Base-by-base conservation (phyloP, 495 filamentous ascomycete species). In the Hyaloscypha hepaticicola region DNA sequence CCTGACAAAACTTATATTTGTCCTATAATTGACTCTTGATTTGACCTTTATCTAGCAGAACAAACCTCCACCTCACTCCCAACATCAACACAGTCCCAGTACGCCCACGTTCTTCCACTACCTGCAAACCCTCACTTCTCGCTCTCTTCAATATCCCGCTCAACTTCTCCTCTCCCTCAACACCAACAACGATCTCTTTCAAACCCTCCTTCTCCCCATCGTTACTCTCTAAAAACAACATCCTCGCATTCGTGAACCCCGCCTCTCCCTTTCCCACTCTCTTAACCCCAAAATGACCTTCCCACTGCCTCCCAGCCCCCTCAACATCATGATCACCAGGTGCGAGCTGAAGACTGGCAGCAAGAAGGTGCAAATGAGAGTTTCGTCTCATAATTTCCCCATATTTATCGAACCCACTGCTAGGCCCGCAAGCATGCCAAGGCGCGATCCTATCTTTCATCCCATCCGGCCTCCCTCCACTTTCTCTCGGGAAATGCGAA, bases 371-470 rank as follows among this genome's bases (percentile, higher is more conserved):
- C 14, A 69, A 27, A 48, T 66, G 53, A 3, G 55, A 28, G 25
- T 58, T 11, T 14, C 53, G 28, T 22, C 51, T 60, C 67, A 69
- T 69, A 21, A 2, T 33, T 8, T n/a, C 27, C 6, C 29, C 31
- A 27, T 66, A 58, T 25, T 3, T 28, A 0, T 29, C 9, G 33
- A 63, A 65, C 25, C 31, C 22, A 19, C 49, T 49, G 21, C 28
- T 7, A 7, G 66, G 61, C 2, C 61, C 61, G 14, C 24, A 29
- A 6, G 67, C 60, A 45, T 69, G 67, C 67, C 67, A 69, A 2
- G 63, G 67, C 19, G 63, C 63, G 45, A 66, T 55, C 6, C 22
- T 52, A 11, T 56, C 33, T 19, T 48, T 14, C 22, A 69, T 22
- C 5, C 63, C 63, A 48, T 29, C 21, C 12, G 62, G 52, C 48